A percentile compares a stretch with the other conserved stretches of the same genome.
Conservation (phyloP, 176 grass and related monocot species). For the Calamus simplicifolius region DNA sequence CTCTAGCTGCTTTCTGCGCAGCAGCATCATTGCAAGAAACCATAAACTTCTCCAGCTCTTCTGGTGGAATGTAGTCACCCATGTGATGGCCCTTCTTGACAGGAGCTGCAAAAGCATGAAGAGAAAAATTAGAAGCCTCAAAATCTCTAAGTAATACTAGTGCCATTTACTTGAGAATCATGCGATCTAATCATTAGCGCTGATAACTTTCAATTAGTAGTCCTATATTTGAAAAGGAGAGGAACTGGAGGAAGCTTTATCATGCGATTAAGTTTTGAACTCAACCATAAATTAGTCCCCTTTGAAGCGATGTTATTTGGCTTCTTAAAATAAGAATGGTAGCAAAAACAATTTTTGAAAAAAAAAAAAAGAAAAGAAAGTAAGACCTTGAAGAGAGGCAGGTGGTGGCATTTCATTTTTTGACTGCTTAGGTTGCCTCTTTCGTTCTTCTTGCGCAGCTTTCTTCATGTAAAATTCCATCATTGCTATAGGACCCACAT, state of each 20-base stretch:
- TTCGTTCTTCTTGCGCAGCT: conserved; percentile 79
- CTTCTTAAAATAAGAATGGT: too few species aligned
- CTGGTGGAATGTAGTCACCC: conserved; percentile 91
- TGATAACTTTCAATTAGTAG: too few species aligned
- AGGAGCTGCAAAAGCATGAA: conserved; percentile 19
- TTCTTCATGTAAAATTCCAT: conserved; percentile 99
- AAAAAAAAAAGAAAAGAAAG: not conserved
- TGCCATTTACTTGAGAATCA: too few species aligned
- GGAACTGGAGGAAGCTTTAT: too few species aligned
- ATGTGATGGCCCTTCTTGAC: conserved; percentile 94
- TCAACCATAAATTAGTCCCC: too few species aligned
- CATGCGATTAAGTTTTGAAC: too few species aligned
- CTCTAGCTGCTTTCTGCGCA: conserved; percentile 57
- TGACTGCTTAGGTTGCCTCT: conserved; percentile 51
- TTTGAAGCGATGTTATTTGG: too few species aligned
- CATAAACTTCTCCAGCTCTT: conserved; percentile 93
- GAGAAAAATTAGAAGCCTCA: not conserved
- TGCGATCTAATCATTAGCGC: too few species aligned
- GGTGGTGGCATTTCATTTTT: conserved; percentile 99
- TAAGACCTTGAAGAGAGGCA: conserved; percentile 76
- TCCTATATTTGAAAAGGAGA: too few species aligned
- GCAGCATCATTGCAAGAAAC: conserved; percentile 64
- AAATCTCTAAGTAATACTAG: too few species aligned
- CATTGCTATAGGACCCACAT: conserved; percentile 69
- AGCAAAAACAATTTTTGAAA: not conserved